phyloP scores from a whole-genome alignment of 2,329 filamentous ascomycete genomes.

The Lasiodiplodia hormozganensis region DNA sequence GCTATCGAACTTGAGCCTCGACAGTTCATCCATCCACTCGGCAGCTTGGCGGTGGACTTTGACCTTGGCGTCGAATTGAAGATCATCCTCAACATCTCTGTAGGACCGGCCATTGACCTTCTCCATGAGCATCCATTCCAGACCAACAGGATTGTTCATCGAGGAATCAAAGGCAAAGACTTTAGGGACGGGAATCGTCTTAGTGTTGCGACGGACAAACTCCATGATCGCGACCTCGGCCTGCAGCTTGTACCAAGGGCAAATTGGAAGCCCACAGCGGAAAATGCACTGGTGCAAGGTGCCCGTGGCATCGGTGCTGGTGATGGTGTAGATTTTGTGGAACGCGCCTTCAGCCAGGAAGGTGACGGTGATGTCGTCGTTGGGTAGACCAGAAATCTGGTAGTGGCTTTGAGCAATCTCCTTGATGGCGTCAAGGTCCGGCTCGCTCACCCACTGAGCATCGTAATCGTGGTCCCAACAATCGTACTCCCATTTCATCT shows the following conservation, averaged over 20 bases:
- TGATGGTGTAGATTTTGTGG: constrained; percentile 34
- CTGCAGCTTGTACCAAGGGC: constrained; percentile 34
- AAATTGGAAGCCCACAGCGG: constrained; percentile 35
- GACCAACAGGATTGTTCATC: constrained; percentile 34
- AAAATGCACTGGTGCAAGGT: constrained; percentile 36
- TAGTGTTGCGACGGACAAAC: constrained; percentile 32
- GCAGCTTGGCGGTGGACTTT: constrained; percentile 11
- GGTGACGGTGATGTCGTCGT: constrained; percentile 9
- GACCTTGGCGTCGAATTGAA: neutral
- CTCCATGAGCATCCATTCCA: constrained; percentile 40
- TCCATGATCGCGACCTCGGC: constrained; percentile 36
- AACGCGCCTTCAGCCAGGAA: constrained; percentile 32
- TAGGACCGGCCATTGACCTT: constrained; percentile 29
- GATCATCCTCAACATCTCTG: constrained; percentile 13
- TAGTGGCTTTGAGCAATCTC: constrained; percentile 10
- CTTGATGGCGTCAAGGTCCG: constrained; percentile 19
- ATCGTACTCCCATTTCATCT: too few relatives aligned
- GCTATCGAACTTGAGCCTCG: constrained; percentile 16
- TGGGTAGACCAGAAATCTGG: constrained; percentile 16
- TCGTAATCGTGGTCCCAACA: neutral
- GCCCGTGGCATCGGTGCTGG: neutral
- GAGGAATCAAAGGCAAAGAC: constrained; percentile 31
- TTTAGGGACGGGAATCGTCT: constrained; percentile 34
- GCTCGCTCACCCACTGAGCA: constrained; percentile 31
- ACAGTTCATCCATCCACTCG: constrained; percentile 28